phyloP scores from a whole-genome alignment of 208 protist species.

The Herpetomonas muscarum region DNA sequence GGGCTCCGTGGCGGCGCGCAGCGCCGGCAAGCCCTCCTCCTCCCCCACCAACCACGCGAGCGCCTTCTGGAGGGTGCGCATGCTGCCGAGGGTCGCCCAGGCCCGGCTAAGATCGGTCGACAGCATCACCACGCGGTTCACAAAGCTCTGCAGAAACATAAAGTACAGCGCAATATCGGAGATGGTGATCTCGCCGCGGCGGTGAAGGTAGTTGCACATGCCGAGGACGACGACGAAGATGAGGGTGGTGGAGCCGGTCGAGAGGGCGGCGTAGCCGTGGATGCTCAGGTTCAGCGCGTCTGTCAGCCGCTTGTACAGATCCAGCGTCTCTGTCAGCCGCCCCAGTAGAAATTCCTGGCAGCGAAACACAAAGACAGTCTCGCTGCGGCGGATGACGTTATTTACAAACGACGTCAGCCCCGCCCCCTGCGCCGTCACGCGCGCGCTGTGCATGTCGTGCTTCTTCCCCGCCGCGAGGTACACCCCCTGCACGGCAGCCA shows the following conservation, averaged over 20 bases:
- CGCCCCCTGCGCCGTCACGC: conserved; percentile 36
- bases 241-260: conserved; percentile 42
- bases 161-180: conserved; percentile 72
- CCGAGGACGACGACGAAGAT: conserved; percentile 68
- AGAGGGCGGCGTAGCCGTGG: conserved; percentile 60
- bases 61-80: conserved; percentile 39
- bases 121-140: conserved; percentile 35
- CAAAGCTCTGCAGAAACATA: conserved; percentile 57
- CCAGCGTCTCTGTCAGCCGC: conserved; percentile 26
- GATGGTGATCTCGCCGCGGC: conserved; percentile 42
- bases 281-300: conserved; percentile 41
- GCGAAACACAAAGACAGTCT: conserved; percentile 61
- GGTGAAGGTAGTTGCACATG: conserved; percentile 47
- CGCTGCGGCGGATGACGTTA: conserved; percentile 60
- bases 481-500: conserved; percentile 41
- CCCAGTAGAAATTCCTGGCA: conserved; percentile 45
- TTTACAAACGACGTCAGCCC: conserved; percentile 39
- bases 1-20: neutral
- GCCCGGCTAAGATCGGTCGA: conserved; percentile 30
- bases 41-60: conserved; percentile 38
- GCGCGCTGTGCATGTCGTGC: conserved; percentile 22
- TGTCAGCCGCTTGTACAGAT: conserved; percentile 16
- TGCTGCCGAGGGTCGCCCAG: conserved; percentile 36
- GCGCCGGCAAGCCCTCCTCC: neutral
- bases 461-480: conserved; percentile 35